phyloP scores from a whole-genome alignment of 805 yeast genomes.

The Saccharomyces kudriavzevii region DNA sequence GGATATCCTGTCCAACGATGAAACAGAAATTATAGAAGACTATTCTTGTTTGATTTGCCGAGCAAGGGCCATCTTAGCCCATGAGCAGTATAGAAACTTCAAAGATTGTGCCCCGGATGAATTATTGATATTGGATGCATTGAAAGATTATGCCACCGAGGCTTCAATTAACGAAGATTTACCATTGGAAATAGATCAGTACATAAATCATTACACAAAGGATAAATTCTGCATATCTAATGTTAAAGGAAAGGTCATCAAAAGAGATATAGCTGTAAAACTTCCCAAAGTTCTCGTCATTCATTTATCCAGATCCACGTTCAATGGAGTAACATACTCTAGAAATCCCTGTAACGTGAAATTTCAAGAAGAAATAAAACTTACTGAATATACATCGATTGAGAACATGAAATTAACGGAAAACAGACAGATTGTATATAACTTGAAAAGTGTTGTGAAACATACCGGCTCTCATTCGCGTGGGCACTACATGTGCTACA shows the following conservation, averaged over 20 bases:
- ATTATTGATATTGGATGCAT: constrained; percentile 27
- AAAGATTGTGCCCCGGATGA: constrained; percentile 16
- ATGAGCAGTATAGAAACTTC: constrained; percentile 23
- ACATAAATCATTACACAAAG: constrained; percentile 39
- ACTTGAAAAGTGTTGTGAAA: constrained; percentile 62
- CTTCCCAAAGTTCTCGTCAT: constrained; percentile 67
- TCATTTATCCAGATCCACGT: constrained; percentile 83
- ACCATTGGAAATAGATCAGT: constrained; percentile 40
- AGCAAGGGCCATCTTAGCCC: constrained; percentile 35
- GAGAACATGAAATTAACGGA: constrained; percentile 13
- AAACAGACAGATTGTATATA: constrained; percentile 37
- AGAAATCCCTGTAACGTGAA: constrained; percentile 69
- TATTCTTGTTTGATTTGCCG: constrained; percentile 76
- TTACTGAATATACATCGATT: constrained; percentile 29
- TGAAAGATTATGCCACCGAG: constrained; percentile 32
- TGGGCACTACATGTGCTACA: constrained; percentile 88
- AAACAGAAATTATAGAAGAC: constrained; percentile 63
- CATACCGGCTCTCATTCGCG: constrained; percentile 83
- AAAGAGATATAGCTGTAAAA: constrained; percentile 49
- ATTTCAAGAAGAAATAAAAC: constrained; percentile 51
- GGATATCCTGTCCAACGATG: constrained; percentile 47
- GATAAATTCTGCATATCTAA: constrained; percentile 37
- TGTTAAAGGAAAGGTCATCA: constrained; percentile 58
- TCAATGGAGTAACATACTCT: constrained; percentile 53
- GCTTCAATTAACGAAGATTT: constrained; percentile 59